These are phyloP conservation scores for Globomyces sp. DNA, from an alignment of 371 early-diverging fungal genomes.

Conservation along the genomic window DNA sequence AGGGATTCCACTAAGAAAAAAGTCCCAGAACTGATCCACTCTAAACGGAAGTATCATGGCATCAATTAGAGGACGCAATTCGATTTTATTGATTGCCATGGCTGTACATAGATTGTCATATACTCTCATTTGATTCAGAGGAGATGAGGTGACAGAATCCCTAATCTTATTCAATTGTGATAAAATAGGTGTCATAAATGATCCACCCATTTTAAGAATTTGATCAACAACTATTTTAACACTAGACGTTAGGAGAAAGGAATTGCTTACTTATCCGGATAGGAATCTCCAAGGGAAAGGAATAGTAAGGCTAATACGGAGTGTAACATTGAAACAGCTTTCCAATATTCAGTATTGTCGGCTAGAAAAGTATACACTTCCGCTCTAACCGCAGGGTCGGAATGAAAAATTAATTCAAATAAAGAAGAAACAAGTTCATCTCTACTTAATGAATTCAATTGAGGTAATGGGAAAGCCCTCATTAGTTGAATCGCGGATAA, in stretches of 20 bases:
- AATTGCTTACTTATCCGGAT: conserved; percentile 30
- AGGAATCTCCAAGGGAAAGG: conserved; percentile 41
- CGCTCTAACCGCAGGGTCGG: conserved; percentile 30
- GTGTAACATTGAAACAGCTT: conserved; percentile 18
- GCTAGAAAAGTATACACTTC: conserved; percentile 43
- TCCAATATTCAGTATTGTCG: conserved; percentile 39
- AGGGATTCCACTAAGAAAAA: conserved; percentile 40
- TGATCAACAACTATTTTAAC: conserved; percentile 23
- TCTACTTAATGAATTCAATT: conserved; percentile 31
- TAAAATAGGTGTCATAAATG: conserved; percentile 1
- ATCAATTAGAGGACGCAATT: conserved; percentile 36
- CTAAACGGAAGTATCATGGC: conserved; percentile 29
- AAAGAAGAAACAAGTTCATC: conserved; percentile 41
- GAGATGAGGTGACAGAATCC: conserved; percentile 1
- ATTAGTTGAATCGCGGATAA: conserved; percentile 32
- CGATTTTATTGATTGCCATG: conserved; percentile 35
- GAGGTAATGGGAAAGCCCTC: conserved; percentile 36
- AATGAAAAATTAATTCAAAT: conserved; percentile 38
- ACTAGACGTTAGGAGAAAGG: conserved; percentile 15
- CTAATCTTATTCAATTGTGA: background rate
- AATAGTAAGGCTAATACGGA: conserved; percentile 40
- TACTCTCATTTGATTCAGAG: conserved; percentile 23
- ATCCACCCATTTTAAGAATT: conserved; percentile 10
- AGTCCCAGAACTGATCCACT: conserved; percentile 49
- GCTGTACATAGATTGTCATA: conserved; percentile 46